Base-by-base conservation (phyloP, 2,329 filamentous ascomycete genomes). In the Talaromyces marneffei region DNA sequence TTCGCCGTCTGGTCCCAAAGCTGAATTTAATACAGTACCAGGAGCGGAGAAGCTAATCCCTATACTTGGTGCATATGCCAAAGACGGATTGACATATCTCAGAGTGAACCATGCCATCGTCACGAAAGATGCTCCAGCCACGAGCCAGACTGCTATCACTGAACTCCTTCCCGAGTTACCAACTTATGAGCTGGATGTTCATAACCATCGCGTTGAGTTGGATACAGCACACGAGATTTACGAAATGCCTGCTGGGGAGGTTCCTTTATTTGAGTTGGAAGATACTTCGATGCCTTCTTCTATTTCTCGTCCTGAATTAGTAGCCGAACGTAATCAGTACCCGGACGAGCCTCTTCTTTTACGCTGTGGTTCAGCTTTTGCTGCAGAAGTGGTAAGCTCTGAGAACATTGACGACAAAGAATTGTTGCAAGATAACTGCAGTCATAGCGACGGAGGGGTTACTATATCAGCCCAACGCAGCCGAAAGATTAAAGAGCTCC, bases 21-120 rank as follows among this genome's bases (percentile, higher is more conserved):
- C 57, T 33, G 50, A 65, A 29, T 54, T 56, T 31, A 65, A 65
- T n/a, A 37, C 64, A 20, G 67, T 65, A 9, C 80, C 81, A 4
- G 80, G 82, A 3, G 78, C 79, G 2, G 82, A 84, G 63, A 85
- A 83, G 65, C 73, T 86, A 4, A 79, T 80, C 20, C 80, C 82
- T 1, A 68, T 82, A 1, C 66, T 86, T 25, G 76, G 76, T 7
- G 74, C 78, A 20, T 72, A 73, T 63, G 81, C 79, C 8, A 75
- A 77, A 7, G 73, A 80, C 1, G 78, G 74, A 27, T 61, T 86
- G 65, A 81, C 77, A 2, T 84, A 83, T 66, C 68, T 87, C 10
- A 77, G 84, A 42, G 75, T 84, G 27, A 81, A 85, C 61, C 82
- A 85, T 71, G 73, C 77, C 31, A 67, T 86, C 16, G 70, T 85